Base-by-base conservation (phyloP, 2,329 filamentous ascomycete species). In the Epichloe gansuensis region DNA sequence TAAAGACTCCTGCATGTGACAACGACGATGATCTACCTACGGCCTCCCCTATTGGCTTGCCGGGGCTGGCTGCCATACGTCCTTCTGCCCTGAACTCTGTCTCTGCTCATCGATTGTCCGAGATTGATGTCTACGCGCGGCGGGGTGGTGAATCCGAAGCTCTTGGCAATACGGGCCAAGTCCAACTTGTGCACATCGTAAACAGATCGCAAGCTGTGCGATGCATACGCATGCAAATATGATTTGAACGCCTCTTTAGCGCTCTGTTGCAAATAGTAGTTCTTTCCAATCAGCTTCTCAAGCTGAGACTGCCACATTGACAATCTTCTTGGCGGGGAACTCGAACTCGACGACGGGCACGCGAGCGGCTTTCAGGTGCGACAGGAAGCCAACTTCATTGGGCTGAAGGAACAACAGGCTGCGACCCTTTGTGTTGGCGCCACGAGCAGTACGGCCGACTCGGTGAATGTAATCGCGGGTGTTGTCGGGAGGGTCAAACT, bases 311-410 rank as follows among this genome's bases (percentile, higher is more conserved):
- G 84, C 59, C 59, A 95, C 83, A 63, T 94, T 93, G 62, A 91
- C 75, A 58, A 98, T 88, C 76, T 95, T 95, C 72, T 87, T 90
- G 52, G 82, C 75, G 2, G 91, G 91, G 64, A 98, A 93, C 64
- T 97, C 91, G 63, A 95, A 97, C 69, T 98, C 93, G 31, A 95
- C 88, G 6, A 98, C 84, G 2, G 93, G 93, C 2, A 98, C 90
- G 55, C 89, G 82, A 13, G 90, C 89, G 50, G 89, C 86, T 70
- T 95, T 94, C 56, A 98, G 78, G 64, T 96, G 87, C 52, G 84
- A 84, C 49, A 98, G 73, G 75, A 98, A 97, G 27, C 90, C 91
- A 17, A 95, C 82, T 69, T 98, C 93, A 54, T 78, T 85, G 1
- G 93, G 93, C 67, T 95, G 86, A 56, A 98, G 74, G 74, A 98